Base-by-base conservation (phyloP, 495 filamentous ascomycete species). In the Neurospora tetraspora region DNA sequence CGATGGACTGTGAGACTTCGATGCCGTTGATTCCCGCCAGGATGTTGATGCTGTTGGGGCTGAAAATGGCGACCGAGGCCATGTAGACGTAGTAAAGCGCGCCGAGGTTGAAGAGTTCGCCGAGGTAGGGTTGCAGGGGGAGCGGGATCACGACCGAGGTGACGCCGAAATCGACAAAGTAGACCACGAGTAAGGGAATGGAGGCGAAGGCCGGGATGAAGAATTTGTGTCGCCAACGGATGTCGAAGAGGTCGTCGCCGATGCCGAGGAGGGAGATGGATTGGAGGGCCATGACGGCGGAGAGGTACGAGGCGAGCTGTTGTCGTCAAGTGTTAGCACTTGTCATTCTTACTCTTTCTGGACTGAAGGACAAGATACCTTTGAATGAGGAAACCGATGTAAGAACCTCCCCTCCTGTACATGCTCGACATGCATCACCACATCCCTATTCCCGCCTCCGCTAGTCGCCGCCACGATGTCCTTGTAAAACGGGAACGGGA, bases 41-140 rank as follows among this genome's bases (percentile, higher is more conserved):
- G 83, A 99, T 99, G 84, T 99, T 99, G 86, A 99, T 99, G 79
- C 93, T 92, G 81, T 99, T 98, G 6, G 96, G 94, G 76, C 92
- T 95, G 83, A 99, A 99, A 71, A 99, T 98, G 76, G 94, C 90
- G 69, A 99, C 88, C 37, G 89, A 88, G 40, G 93, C 93, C 96
- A 99, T 99, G 85, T 99, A 99, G 75, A 88, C 84, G 82, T 99
- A 99, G 86, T 99, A 99, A 61, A 97, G 85, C 83, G 87, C 89
- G 70, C 94, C 94, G 11, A 99, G 90, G 78, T 98, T 89, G 76
- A 98, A 84, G 69, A 96, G 86, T 74, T 88, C 83, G 42, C 94
- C 94, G 2, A 98, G 82, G 79, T 97, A 97, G 3, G 87, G 87
- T 76, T 94, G 92, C 38, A 99, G 85, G 14, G 90, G 91, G 27